Base-by-base conservation (phyloP, 2,329 filamentous ascomycete species). In the Trichothecium roseum region DNA sequence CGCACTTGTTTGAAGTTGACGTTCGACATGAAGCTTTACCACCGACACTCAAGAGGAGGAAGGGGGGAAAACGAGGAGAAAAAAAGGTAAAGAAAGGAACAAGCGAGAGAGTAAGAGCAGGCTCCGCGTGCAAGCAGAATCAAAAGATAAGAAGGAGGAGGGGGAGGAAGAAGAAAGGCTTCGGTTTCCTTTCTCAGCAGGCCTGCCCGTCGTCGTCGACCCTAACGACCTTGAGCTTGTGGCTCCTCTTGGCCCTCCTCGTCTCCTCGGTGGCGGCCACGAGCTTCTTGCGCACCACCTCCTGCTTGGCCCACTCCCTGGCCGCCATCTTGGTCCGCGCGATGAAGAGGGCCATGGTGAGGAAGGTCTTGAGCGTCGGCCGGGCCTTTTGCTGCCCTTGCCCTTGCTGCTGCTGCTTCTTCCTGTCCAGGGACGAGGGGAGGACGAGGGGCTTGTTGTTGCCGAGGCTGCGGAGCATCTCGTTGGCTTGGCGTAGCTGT, bases 401-500 rank as follows among this genome's bases (percentile, higher is more conserved):
- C n/a, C n/a, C n/a, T 1, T 22, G 22, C 10, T n/a, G 14, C 15
- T 39, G 13, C 13, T 33, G 37, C 30, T 45, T 41, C 17, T 50
- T 34, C 39, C 28, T 33, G 32, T 35, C 22, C 34, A 36, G 28
- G 35, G 8, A 40, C 18, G 47, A 44, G 30, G 59, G 45, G 37
- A 53, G 44, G 30, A 51, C 37, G 36, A 59, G 53, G 30, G 57
- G 42, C 35, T 55, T 55, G 41, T 59, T 57, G 49, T 52, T 57
- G 42, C 59, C 54, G 30, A 62, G 56, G 35, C 61, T 54, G 42
- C 54, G 59, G 43, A 61, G 85, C 68, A 95, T 94, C 47, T 83
- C 74, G 47, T 82, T 75, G 43, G 96, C 78, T 52, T 95, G 81
- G 35, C 79, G 76, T 40, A 96, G 78, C 55, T 96, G 86, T 41